These are phyloP conservation scores for Pseudovirgaria hyperparasitica DNA, from an alignment of 2,329 filamentous ascomycete species.

Conservation along the genomic window DNA sequence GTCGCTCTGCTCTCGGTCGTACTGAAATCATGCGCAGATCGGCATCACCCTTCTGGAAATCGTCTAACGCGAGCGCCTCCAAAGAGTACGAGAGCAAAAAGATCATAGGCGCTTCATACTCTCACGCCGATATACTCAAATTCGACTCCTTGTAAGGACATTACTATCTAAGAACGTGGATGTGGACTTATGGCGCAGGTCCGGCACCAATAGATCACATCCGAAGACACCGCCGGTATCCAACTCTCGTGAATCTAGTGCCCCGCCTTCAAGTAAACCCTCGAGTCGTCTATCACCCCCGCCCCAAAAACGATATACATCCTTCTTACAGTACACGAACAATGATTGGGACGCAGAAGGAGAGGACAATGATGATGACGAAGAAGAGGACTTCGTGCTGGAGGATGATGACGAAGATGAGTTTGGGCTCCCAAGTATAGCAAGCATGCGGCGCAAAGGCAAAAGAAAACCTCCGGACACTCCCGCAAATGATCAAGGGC, in stretches of 20 bases:
- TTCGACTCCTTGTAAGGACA: conserved; percentile 62
- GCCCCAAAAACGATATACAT: conserved; percentile 63
- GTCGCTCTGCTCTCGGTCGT: neutral
- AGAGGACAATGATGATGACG: conserved; percentile 44
- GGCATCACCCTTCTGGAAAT: conserved; percentile 78
- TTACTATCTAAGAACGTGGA: neutral
- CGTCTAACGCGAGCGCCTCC: conserved; percentile 34
- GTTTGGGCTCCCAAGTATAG: conserved; percentile 85
- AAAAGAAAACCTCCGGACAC: conserved; percentile 32
- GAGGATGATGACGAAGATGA: conserved; percentile 87
- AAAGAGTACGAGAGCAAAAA: conserved; percentile 44
- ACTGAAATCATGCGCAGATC: conserved; percentile 41
- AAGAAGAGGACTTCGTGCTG: conserved; percentile 59
- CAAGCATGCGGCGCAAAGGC: conserved; percentile 71
- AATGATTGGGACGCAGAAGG: conserved; percentile 71
- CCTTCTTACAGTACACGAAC: conserved; percentile 68
- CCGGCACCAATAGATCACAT: conserved; percentile 47
- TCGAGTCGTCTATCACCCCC: conserved; percentile 41
- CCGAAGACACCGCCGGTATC: conserved; percentile 61
- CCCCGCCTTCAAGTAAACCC: conserved; percentile 39
- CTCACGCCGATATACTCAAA: conserved; percentile 88
- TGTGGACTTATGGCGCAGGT: conserved; percentile 52
- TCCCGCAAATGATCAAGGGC: conserved; percentile 33
- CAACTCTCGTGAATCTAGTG: conserved; percentile 42
- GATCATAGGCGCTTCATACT: conserved; percentile 89